phyloP scores from a whole-genome alignment of 768 basidiomycete genomes.

The Coprinellus micaceus region DNA sequence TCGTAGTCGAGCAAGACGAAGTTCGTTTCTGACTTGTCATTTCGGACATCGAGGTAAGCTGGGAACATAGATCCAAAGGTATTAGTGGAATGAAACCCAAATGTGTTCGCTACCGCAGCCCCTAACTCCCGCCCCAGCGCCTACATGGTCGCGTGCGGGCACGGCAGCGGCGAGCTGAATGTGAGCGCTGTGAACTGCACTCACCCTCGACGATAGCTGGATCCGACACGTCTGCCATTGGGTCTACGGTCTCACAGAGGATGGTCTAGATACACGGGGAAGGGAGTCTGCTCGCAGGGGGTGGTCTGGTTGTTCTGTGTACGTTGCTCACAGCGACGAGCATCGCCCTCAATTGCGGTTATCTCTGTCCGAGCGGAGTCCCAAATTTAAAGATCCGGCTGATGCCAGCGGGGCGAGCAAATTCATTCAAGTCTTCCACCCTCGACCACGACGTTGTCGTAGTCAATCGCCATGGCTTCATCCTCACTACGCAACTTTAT shows the following conservation, averaged over 20 bases:
- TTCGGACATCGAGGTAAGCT: slow-evolving; percentile 88
- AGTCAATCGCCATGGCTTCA: slow-evolving; percentile 20
- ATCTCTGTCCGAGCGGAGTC: not conserved
- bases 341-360: not conserved
- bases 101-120: not conserved
- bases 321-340: not conserved
- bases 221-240: slow-evolving; percentile 80
- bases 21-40: slow-evolving; percentile 80
- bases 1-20: slow-evolving; percentile 92
- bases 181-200: too few species aligned
- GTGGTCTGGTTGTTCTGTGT: not conserved
- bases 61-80: slow-evolving; percentile 21
- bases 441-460: slow-evolving; percentile 1
- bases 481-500: slow-evolving; percentile 20
- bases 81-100: slow-evolving; percentile 12
- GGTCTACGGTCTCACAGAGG: slow-evolving; percentile 9
- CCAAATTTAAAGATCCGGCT: not conserved
- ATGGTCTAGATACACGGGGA: slow-evolving; percentile 7
- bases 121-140: too few species aligned
- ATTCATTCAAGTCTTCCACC: not conserved
- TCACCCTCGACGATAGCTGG: slow-evolving; percentile 71
- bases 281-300: slow-evolving; percentile 1
- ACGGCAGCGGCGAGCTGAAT: not conserved
- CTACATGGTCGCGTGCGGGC: slow-evolving; percentile 7
- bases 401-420: not conserved